Evolutionary conservation across 345 rosid species (phyloP), one percentile per base, ranked within the genome.

Genomic region (Dipteronia dyeriana): DNA sequence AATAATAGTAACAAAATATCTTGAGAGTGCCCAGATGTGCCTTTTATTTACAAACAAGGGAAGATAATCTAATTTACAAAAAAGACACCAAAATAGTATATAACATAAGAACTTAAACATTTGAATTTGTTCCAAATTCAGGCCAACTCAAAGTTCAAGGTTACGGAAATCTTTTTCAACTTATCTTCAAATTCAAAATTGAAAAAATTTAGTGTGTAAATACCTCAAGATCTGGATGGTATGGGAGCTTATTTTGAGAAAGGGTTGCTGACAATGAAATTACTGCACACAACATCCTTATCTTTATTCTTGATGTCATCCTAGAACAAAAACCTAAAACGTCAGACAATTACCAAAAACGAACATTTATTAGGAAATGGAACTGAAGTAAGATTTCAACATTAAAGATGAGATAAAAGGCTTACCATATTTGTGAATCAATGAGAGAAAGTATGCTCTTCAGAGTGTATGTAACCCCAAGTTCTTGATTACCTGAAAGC

Each of bases 231-330:
- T 79, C 69, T 43, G 85, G 84, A 82, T 41, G 86, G 80, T 91
- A 95, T 12, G 98, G 98, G 60, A 95, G 88, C 80, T 83, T 87
- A 75, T 79, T 84, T 83, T 95, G 97, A 74, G 93, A 88, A 62
- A 91, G 92, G 43, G 95, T 79, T 20, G 92, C 90, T 67, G 79
- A 84, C 78, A 91, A 83, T 43, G 83, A 82, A 75, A 95, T 68
- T 64, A 90, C 81, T 14, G 90, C 92, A 49, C 89, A 90, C 56
- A 79, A 85, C 79, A 90, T 79, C 82, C 82, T 88, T n/a, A 78
- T 68, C 75, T 85, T 93, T 73, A 78, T 67, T 84, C 84, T 88
- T 31, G 88, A 84, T 19, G 87, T 83, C 88, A 88, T 88, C 93
- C 98, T 94, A 80, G 59, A 82, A 81, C 49, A 53, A 63, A 26